These are phyloP conservation scores for Macrotyloma uniflorum DNA, from an alignment of 306 rosid genomes.

Conservation along the genomic window DNA sequence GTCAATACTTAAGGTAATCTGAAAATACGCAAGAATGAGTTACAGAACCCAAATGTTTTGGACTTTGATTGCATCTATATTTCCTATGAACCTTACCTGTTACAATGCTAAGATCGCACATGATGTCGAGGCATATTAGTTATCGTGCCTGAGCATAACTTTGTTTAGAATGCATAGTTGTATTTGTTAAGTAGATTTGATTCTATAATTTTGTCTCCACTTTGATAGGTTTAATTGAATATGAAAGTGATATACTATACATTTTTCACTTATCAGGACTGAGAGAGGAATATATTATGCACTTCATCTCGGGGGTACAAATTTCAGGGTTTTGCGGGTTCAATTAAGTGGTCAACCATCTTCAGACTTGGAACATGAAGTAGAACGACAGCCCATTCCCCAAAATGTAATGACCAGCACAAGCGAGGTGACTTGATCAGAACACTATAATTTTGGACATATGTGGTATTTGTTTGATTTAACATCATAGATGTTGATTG, in stretches of 20 bases:
- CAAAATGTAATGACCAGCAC: conserved; percentile 73
- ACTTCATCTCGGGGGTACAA: conserved; percentile 89
- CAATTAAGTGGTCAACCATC: conserved; percentile 69
- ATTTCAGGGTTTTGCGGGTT: conserved; percentile 86
- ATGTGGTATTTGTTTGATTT: conserved; percentile 10
- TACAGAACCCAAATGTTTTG: conserved; percentile 4
- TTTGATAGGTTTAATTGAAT: background rate
- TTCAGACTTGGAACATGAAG: conserved; percentile 57
- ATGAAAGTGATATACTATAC: background rate
- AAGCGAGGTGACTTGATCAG: conserved; percentile 60
- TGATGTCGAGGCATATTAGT: background rate
- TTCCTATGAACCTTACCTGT: conserved; percentile 21
- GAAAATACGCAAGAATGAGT: conserved; percentile 4
- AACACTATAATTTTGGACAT: background rate
- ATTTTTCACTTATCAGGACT: conserved; percentile 51
- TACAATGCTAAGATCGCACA: too few species aligned
- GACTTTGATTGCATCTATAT: conserved; percentile 26
- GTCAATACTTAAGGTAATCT: background rate
- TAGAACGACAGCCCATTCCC: conserved; percentile 73
- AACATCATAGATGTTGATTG: conserved; percentile 5
- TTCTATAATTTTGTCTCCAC: background rate
- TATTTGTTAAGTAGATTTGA: conserved; percentile 2
- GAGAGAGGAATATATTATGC: conserved; percentile 88
- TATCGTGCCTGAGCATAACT: background rate
- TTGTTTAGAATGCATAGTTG: background rate